These are phyloP conservation scores for Xerocomellus dryophilus DNA, from an alignment of 768 basidiomycete genomes.

Conservation along the genomic window DNA sequence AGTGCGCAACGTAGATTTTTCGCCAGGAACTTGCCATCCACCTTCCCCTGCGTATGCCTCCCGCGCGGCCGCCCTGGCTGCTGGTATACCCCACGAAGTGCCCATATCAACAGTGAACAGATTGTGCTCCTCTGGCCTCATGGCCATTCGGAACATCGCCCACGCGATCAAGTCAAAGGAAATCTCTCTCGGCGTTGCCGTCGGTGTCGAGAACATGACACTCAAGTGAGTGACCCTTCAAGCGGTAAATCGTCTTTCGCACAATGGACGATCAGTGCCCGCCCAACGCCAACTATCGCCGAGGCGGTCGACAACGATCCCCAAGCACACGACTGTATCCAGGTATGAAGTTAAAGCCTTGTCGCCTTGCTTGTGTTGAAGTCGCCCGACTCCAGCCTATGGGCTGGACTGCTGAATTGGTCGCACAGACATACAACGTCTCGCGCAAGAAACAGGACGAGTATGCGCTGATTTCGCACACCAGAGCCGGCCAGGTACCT, in stretches of 20 bases:
- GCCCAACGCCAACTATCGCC: conserved; percentile 68
- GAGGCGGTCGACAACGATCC: conserved; percentile 54
- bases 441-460: conserved; percentile 83
- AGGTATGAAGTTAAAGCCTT: conserved; percentile 35
- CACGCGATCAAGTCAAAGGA: conserved; percentile 83
- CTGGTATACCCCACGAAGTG: conserved; percentile 82
- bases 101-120: conserved; percentile 92
- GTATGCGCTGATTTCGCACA: conserved; percentile 86
- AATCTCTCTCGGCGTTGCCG: conserved; percentile 81
- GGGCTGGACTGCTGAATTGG: conserved; percentile 96
- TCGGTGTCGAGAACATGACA: conserved; percentile 82
- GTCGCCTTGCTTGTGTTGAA: background rate
- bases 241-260: background rate
- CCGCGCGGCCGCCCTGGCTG: conserved; percentile 81
- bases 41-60: conserved; percentile 81
- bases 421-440: conserved; percentile 74
- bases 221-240: conserved; percentile 49
- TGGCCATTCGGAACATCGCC: conserved; percentile 89
- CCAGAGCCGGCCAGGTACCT: conserved; percentile 63
- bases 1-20: background rate
- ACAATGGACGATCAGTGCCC: conserved; percentile 44
- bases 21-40: conserved; percentile 74
- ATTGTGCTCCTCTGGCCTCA: conserved; percentile 90
- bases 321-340: conserved; percentile 73
- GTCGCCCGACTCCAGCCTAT: conserved; percentile 56